Evolutionary conservation across 2,329 filamentous ascomycete species (phyloP), one percentile per base, ranked within the genome.

Genomic region (Aspergillus costaricaensis): DNA sequence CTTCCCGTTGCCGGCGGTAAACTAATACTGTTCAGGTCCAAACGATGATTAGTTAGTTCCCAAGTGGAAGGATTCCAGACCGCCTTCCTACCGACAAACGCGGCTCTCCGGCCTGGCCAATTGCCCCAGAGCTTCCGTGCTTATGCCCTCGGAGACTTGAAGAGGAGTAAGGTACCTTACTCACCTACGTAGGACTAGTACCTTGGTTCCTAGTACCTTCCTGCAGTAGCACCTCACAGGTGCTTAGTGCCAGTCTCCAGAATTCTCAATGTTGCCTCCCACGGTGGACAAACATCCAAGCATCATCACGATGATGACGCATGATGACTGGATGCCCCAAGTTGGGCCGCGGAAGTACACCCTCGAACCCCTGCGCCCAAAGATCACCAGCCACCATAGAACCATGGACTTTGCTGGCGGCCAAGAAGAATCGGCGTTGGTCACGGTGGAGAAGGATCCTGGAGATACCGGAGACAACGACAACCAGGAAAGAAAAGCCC

Each of bases 381-480:
- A 43, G 44, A 21, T 43, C 36, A 50, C 23, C 47, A 50, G 25
- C 47, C 25, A 44, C 58, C 56, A 52, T 60, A 55, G 62, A 56
- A 57, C 62, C 36, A 49, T 44, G 50, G 59, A 30, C 8, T 12
- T 39, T n/a, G 55, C 58, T 57, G 59, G 50, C 58, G 56, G 62
- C 59, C 62, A 59, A 64, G 60, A 39, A 36, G 44, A 60, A 32
- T 57, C 47, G 47, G 50, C 53, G 59, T 66, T 63, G 56, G 59
- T 32, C 52, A 30, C 23, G 23, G 62, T 63, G 61, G 64, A 60
- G 57, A 48, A 47, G 61, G 51, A 55, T 56, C 57, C 60, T 57
- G 55, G 58, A 63, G 58, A 64, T 57, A 60, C 60, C 54, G 58
- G 55, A 59, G 59, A 61, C 64, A 54, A 36, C 17, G 17, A 64